Evolutionary conservation across 2,329 filamentous ascomycete genomes (phyloP).

Genomic region (Cladosporium oxysporum): DNA sequence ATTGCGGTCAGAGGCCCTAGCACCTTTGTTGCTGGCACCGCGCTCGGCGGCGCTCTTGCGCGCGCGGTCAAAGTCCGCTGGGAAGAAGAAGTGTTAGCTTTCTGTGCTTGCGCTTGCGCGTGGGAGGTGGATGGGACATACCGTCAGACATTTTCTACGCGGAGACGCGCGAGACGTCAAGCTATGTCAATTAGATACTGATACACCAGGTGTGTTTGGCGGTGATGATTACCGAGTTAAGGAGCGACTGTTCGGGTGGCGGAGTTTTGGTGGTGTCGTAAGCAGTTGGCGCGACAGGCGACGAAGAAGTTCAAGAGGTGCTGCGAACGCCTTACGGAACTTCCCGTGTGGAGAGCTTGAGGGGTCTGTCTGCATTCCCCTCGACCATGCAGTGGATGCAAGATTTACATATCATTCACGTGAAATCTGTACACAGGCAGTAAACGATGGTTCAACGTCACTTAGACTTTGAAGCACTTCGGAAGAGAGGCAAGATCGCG

Average conservation of each 20-base stretch:
- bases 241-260: neutral
- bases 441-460: neutral
- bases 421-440: neutral
- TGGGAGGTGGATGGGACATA: conserved; percentile 23
- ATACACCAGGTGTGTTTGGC: conserved; percentile 2
- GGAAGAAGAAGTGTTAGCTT: conserved; percentile 10
- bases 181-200: conserved; percentile 15
- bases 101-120: conserved; percentile 16
- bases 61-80: conserved; percentile 83
- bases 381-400: neutral
- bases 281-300: conserved; percentile 3
- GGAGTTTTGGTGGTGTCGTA: neutral
- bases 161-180: conserved; percentile 18
- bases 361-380: neutral
- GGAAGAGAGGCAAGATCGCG: neutral
- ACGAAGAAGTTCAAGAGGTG: neutral
- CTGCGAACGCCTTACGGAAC: neutral
- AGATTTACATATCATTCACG: neutral
- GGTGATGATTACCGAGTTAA: conserved; percentile 8
- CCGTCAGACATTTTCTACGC: conserved; percentile 38
- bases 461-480: neutral
- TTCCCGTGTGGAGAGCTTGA: neutral
- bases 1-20: conserved; percentile 74
- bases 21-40: conserved; percentile 80
- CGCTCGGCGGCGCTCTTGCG: conserved; percentile 89